Conservation (phyloP, 1,284 basidiomycete species). For the Trichosporon asahii region DNA sequence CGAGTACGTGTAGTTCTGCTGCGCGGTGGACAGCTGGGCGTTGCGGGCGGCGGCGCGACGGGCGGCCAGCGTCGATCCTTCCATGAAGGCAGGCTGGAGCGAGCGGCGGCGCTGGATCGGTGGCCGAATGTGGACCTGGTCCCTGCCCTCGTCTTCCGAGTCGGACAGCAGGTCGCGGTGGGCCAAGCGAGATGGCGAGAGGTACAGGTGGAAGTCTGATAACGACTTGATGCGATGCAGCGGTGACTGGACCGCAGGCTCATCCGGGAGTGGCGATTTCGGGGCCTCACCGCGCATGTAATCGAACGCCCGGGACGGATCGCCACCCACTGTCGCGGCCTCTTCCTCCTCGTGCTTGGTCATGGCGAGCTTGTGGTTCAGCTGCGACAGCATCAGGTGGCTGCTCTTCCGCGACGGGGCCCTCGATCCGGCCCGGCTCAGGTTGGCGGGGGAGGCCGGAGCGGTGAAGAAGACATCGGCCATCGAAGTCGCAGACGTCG, state of each 20-base stretch:
- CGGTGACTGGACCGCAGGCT: constrained; percentile 10
- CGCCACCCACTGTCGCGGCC: neutral
- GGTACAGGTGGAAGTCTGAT: constrained; percentile 50
- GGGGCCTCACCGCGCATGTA: constrained; percentile 6
- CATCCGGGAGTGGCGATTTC: neutral
- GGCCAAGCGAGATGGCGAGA: constrained; percentile 48
- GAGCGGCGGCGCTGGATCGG: constrained; percentile 14
- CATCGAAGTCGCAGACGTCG: constrained; percentile 35
- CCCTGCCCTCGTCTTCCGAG: constrained; percentile 32
- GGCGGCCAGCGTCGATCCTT: constrained; percentile 22
- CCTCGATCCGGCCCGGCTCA: constrained; percentile 8
- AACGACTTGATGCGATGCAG: constrained; percentile 43
- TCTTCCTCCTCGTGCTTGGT: constrained; percentile 18
- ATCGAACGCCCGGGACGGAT: neutral
- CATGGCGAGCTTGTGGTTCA: constrained; percentile 23
- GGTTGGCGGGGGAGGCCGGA: constrained; percentile 31
- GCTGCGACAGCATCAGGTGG: constrained; percentile 12
- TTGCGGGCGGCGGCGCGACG: constrained; percentile 19
- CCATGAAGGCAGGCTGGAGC: constrained; percentile 34
- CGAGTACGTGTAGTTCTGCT: constrained; percentile 37
- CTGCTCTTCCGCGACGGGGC: constrained; percentile 15
- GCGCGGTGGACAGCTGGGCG: constrained; percentile 5
- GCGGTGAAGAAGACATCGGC: constrained; percentile 50
- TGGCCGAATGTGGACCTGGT: neutral
- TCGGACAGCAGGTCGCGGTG: constrained; percentile 43